phyloP scores from a whole-genome alignment of 164 flowering plant species.

The Magnolia sinica region DNA sequence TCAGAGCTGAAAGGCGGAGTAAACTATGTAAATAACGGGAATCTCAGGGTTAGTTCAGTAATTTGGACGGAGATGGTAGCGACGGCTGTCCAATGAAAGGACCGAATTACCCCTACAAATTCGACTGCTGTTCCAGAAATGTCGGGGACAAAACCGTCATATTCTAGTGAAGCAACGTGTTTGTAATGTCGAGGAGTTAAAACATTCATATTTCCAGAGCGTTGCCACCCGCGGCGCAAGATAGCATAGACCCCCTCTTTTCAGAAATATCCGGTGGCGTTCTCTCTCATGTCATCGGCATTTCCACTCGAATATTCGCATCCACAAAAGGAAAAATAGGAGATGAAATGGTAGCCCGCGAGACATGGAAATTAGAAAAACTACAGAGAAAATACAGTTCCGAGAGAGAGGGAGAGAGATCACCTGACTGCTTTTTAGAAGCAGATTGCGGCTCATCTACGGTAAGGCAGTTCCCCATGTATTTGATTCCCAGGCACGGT shows the following conservation, averaged over 20 bases:
- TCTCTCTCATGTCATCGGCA: neutral
- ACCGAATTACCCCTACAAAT: neutral
- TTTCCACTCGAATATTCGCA: neutral
- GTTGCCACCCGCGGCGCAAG: neutral
- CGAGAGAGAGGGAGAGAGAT: neutral
- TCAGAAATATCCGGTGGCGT: neutral
- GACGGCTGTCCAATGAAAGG: neutral
- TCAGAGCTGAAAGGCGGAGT: neutral
- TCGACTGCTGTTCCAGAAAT: neutral
- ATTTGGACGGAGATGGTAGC: neutral
- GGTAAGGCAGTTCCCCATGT: slow-evolving; percentile 50
- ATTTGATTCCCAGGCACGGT: neutral
- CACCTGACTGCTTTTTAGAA: neutral
- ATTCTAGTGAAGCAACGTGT: neutral
- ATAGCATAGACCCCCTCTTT: neutral
- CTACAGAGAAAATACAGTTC: neutral
- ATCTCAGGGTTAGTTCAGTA: neutral
- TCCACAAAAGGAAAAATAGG: neutral
- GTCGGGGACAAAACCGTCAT: neutral
- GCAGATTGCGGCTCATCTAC: neutral
- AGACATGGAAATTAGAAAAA: neutral
- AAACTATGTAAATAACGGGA: neutral
- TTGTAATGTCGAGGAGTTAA: neutral
- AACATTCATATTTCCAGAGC: neutral
- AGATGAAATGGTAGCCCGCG: neutral